Base-by-base conservation (phyloP, 768 basidiomycete genomes). In the Filobasidium floriforme region DNA sequence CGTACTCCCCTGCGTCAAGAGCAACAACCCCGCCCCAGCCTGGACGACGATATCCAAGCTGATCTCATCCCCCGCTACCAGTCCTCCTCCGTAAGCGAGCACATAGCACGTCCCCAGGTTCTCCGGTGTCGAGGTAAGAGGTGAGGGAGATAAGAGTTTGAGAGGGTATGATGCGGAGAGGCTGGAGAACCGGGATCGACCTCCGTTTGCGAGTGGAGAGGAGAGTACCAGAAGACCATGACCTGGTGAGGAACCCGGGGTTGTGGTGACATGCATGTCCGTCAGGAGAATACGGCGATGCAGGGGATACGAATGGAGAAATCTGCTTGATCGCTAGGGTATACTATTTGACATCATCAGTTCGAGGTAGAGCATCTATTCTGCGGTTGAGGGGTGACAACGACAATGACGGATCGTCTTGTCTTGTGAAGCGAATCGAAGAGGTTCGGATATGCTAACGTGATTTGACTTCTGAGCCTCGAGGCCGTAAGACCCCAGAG, bases 1-100 rank as follows among this genome's bases (percentile, higher is more conserved):
- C 11, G 93, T 98, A 76, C 82, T 75, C 66, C 88, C 93, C 83
- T 97, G 93, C 11, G 93, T 90, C 40, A 96, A 81, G 59, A 97
- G 75, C 6, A 92, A 80, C 1, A 97, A 83, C 12, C 78, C 82
- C 32, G 85, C 83, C 18, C 81, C 82, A 37, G 79, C 75, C 49
- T 83, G 83, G 14, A 92, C 83, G 43, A 85, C 78, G 26, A 88
- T 84, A n/a, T 78, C 71, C 14, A 97, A 75, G 52, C 82, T 77
- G 60, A 96, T 81, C 29, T 81, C 78, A 80, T 98, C 93, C 0
- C 92, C 92, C 6, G 87, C 86, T 43, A 98, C 89, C 11, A 98
- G 82, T 1, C 93, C 93, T 12, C 93, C 93, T 0, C 93, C 93
- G 71, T 97, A 98, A 41, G 85, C 86, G 66, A 97, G 76, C 19